phyloP scores from a whole-genome alignment of 2,329 filamentous ascomycete species.

The Calcarisporium arbuscula region DNA sequence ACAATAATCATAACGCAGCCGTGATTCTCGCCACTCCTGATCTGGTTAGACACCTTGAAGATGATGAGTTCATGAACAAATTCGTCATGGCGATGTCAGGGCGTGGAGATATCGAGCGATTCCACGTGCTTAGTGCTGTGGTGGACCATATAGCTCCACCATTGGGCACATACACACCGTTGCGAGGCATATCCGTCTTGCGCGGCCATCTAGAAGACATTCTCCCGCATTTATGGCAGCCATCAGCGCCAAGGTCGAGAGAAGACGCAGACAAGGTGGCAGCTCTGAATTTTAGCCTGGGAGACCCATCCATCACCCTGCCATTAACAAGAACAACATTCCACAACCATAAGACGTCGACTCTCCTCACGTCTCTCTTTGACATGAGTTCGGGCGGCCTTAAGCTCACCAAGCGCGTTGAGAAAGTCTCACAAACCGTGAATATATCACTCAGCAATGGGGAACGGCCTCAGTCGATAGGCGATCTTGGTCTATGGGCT shows the following conservation, averaged over 20 bases:
- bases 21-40: constrained; percentile 44
- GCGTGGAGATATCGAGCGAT: constrained; percentile 25
- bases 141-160: constrained; percentile 46
- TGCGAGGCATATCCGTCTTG: constrained; percentile 46
- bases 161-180: constrained; percentile 20
- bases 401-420: constrained; percentile 18
- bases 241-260: constrained; percentile 16
- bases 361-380: constrained; percentile 38
- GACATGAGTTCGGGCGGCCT: constrained; percentile 15
- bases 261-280: constrained; percentile 30
- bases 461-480: constrained; percentile 13
- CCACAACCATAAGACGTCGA: constrained; percentile 58
- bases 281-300: constrained; percentile 35
- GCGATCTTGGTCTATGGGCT: constrained; percentile 23
- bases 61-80: constrained; percentile 33
- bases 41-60: constrained; percentile 41
- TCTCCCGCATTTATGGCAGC: constrained; percentile 40
- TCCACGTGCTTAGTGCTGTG: constrained; percentile 47
- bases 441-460: constrained; percentile 16
- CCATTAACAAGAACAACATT: constrained; percentile 77
- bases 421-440: constrained; percentile 35
- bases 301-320: constrained; percentile 38
- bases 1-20: constrained; percentile 30
- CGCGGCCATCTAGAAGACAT: constrained; percentile 32
- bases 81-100: constrained; percentile 43